Percentiles rank a stretch among this genome's conserved stretches.
Evolutionary conservation across 2,329 filamentous ascomycete species (phyloP).

Genomic region (Ophiostoma angusticollis): DNA sequence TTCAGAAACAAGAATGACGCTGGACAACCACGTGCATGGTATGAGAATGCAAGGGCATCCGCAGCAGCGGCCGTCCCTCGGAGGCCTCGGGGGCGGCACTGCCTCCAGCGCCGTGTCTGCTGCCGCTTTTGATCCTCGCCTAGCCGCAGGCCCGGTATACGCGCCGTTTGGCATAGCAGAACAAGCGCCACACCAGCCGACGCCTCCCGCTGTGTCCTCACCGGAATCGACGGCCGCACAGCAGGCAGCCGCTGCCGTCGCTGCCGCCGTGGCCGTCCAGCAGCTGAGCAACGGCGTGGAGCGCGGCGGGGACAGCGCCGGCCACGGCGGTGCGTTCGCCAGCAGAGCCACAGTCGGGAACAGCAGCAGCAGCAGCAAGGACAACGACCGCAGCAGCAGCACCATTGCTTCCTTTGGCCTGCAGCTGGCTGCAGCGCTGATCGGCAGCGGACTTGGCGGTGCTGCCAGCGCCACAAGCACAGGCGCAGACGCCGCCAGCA

Average conservation of each 20-base stretch:
- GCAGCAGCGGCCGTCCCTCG: slow-evolving; percentile 19
- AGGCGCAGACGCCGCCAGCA: background rate
- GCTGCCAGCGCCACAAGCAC: background rate
- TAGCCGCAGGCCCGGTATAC: slow-evolving; percentile 4
- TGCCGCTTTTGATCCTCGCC: slow-evolving; percentile 4
- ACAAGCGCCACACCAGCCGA: slow-evolving; percentile 4
- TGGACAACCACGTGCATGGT: slow-evolving; percentile 31
- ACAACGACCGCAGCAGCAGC: background rate
- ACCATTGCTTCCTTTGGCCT: background rate
- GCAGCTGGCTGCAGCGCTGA: slow-evolving; percentile 6
- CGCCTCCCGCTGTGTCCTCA: background rate
- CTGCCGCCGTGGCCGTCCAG: slow-evolving; percentile 12
- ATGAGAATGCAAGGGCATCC: no score
- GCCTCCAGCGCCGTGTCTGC: background rate
- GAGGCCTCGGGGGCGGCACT: slow-evolving; percentile 15
- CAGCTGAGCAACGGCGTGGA: slow-evolving; percentile 4
- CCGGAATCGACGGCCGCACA: background rate
- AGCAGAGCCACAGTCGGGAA: background rate
- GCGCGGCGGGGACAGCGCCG: background rate
- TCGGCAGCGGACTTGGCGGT: background rate
- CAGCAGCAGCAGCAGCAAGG: background rate
- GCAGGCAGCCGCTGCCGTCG: slow-evolving; percentile 1
- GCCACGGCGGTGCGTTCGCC: background rate
- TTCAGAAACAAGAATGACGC: slow-evolving; percentile 9
- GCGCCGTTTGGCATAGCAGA: no score